Base-by-base conservation (phyloP, 2,329 filamentous ascomycete genomes). In the Alternaria angustiovoidea region DNA sequence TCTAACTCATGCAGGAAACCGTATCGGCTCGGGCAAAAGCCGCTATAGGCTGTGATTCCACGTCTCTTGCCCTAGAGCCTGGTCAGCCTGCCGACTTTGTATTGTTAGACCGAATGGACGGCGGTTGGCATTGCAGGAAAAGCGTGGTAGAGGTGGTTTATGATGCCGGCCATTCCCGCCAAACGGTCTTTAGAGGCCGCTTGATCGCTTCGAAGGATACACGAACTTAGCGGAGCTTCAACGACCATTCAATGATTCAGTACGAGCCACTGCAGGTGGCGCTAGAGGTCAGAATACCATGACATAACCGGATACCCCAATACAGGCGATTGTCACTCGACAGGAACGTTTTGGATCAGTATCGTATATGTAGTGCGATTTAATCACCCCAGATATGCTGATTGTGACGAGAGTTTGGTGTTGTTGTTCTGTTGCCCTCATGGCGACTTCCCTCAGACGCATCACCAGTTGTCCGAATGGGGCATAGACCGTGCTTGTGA, bases 71-170 rank as follows among this genome's bases (percentile, higher is more conserved):
- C 6, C 39, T 82, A 5, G 30, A 61, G 7, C 62, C 69, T 46
- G 81, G 79, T 12, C 76, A 81, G 46, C 65, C 66, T 26, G 81
- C 81, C 24, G 77, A 82, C 62, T 77, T 84, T 56, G 68, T 84
- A 5, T 59, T 84, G 14, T 82, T 82, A 62, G 75, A 77, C 41
- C 71, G 68, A 14, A 69, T 73, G 46, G 67, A 77, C 11, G 62
- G 67, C 12, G 75, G 73, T 7, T 82, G 82, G 82, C 71, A 77
- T 44, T 79, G 74, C 46, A 74, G 80, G 57, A 79, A 73, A 66
- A 80, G 70, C 52, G 74, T 84, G 20, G 69, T 69, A 34, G 80
- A 83, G 61, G 75, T 78, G n/a, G 78, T 84, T 7, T 83, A 82
- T 56, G 81, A 84, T 64, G 74, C 78, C 34, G 71, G 76, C n/a